A percentile compares a stretch with the other conserved stretches of the same genome.
phyloP scores from a whole-genome alignment of 306 rosid genomes.

The Gastrolobium villosum region DNA sequence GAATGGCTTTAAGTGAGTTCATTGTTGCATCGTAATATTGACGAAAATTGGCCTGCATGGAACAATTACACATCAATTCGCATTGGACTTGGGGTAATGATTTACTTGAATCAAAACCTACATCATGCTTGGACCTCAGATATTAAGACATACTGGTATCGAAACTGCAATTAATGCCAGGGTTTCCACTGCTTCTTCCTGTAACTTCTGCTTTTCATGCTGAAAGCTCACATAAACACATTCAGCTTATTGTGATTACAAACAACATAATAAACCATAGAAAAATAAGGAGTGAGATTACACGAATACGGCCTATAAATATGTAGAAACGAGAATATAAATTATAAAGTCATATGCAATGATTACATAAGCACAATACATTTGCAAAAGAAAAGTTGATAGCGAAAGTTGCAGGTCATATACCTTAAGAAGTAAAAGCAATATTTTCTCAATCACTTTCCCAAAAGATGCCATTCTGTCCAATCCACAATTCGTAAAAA shows the following conservation, averaged over 20 bases:
- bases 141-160: slow-evolving; percentile 38
- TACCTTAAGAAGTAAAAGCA: slow-evolving; percentile 45
- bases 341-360: background rate
- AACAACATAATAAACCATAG: background rate
- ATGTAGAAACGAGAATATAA: background rate
- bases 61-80: slow-evolving; percentile 2
- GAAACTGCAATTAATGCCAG: slow-evolving; percentile 23
- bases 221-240: slow-evolving; percentile 39
- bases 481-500: slow-evolving; percentile 24
- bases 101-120: slow-evolving; percentile 5
- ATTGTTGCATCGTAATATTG: slow-evolving; percentile 18
- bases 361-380: background rate
- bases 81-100: background rate
- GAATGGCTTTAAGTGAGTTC: slow-evolving; percentile 24
- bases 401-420: slow-evolving; percentile 1
- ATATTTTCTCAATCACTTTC: background rate
- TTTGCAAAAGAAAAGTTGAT: slow-evolving; percentile 17
- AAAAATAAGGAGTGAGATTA: slow-evolving; percentile 12
- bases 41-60: slow-evolving; percentile 37
- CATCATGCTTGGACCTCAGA: background rate
- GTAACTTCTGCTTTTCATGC: slow-evolving; percentile 17
- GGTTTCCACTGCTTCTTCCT: slow-evolving; percentile 34
- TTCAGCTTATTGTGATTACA: slow-evolving; percentile 10
- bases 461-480: background rate
- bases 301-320: background rate